Evolutionary conservation across 2,329 filamentous ascomycete genomes (phyloP).

Genomic region (Pyricularia sp.): DNA sequence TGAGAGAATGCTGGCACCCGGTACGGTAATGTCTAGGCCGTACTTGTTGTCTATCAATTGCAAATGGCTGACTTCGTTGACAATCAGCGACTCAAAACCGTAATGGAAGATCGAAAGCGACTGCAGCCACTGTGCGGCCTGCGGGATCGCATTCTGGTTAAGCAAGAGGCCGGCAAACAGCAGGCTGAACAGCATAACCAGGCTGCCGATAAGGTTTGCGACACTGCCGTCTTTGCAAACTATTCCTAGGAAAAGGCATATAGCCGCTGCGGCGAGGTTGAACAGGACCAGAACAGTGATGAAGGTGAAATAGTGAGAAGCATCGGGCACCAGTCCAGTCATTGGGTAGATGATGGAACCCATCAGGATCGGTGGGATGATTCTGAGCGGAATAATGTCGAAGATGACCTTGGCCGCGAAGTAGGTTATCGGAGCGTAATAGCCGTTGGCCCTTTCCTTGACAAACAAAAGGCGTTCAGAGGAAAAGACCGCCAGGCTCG

Average conservation of each 20-base stretch:
- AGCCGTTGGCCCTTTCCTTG: constrained; percentile 89
- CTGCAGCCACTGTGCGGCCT: constrained; percentile 81
- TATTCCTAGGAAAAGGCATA: constrained; percentile 94
- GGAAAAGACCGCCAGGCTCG: constrained; percentile 87
- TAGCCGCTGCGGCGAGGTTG: constrained; percentile 86
- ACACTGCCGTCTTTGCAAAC: constrained; percentile 86
- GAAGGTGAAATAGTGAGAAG: constrained; percentile 81
- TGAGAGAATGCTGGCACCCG: constrained; percentile 86
- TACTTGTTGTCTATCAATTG: constrained; percentile 91
- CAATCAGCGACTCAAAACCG: constrained; percentile 89
- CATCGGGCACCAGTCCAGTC: constrained; percentile 81
- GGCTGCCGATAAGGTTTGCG: constrained; percentile 83
- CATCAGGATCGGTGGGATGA: constrained; percentile 91
- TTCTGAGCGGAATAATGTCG: constrained; percentile 87
- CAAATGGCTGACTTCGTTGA: constrained; percentile 90
- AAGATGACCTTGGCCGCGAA: constrained; percentile 97
- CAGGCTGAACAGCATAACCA: constrained; percentile 96
- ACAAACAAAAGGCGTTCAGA: constrained; percentile 85
- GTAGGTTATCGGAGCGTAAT: constrained; percentile 90
- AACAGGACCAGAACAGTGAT: constrained; percentile 88
- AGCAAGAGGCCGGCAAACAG: constrained; percentile 89
- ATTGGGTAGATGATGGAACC: constrained; percentile 95
- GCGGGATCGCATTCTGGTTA: constrained; percentile 88
- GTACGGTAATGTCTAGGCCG: constrained; percentile 91
- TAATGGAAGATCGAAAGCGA: constrained; percentile 96